Base-by-base conservation (phyloP, 495 filamentous ascomycete genomes). In the Penicillium roqueforti region DNA sequence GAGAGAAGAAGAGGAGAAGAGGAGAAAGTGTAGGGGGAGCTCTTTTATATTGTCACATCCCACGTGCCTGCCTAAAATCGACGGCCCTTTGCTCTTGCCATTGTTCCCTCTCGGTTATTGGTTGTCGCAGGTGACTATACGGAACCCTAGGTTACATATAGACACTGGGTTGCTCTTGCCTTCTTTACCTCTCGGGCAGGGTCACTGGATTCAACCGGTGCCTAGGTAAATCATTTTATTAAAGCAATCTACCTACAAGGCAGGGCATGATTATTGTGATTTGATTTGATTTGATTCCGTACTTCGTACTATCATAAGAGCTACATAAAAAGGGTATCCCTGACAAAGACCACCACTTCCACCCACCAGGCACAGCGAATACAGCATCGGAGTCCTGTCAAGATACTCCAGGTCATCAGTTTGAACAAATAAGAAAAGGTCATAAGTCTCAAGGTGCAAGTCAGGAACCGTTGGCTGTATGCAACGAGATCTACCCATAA, bases 361-460 rank as follows among this genome's bases (percentile, higher is more conserved):
- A 13, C n/a, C 28, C 9, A 14, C 8, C 3, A 37, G 23, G 13
- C 1, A 47, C 22, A 48, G 14, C 18, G 22, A 26, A 38, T 18
- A 20, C 13, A 34, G 10, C 31, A 43, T 36, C 14, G 47, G 58
- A 58, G 52, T 23, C 38, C 46, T 19, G 29, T 40, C 29, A 23
- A 32, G 28, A 32, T 32, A 45, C 47, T 53, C 59, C 46, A 32
- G 58, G 51, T 61, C 57, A 59, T 63, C 28, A 52, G 20, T 58
- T 44, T 20, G 37, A 56, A 56, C 42, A 56, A 31, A 22, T 45
- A 52, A 19, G 22, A 22, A 37, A 48, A 48, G 43, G 37, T 32
- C 42, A 29, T 50, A 28, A 60, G 42, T 58, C 14, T 43, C 38
- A 39, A 28, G 41, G 38, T 45, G n/a, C 44, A 42, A 51, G 13